A percentile compares a stretch with the other conserved stretches of the same genome.
phyloP scores from a whole-genome alignment of 1,284 basidiomycete species.

The Austropuccinia psidii region DNA sequence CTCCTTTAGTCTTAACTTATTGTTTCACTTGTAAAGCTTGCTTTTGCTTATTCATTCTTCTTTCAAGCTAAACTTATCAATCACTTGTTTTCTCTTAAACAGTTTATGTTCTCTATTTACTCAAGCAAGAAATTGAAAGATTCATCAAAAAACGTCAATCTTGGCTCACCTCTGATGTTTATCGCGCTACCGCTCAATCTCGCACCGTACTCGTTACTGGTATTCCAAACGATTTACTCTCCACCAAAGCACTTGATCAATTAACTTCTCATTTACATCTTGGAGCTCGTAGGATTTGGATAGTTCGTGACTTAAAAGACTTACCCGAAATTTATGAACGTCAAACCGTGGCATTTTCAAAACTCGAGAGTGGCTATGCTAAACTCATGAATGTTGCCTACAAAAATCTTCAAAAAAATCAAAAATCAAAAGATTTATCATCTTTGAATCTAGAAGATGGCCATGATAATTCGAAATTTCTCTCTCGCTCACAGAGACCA shows the following conservation, averaged over 20 bases:
- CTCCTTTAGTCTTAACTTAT: slow-evolving; percentile 65
- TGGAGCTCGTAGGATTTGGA: slow-evolving; percentile 79
- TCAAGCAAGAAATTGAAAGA: slow-evolving; percentile 69
- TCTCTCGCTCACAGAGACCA: slow-evolving; percentile 66
- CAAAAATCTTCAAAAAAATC: slow-evolving; percentile 52
- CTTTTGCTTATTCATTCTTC: background rate
- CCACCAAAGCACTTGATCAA: slow-evolving; percentile 57
- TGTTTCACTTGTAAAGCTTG: slow-evolving; percentile 62
- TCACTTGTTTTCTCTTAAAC: background rate
- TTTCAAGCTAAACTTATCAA: background rate
- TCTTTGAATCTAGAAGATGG: slow-evolving; percentile 41
- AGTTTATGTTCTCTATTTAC: slow-evolving; percentile 78
- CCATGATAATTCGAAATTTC: slow-evolving; percentile 52
- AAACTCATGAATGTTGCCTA: slow-evolving; percentile 64
- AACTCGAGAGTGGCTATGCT: slow-evolving; percentile 78
- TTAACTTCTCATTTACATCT: slow-evolving; percentile 71
- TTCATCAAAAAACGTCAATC: slow-evolving; percentile 74
- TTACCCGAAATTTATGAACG: slow-evolving; percentile 75
- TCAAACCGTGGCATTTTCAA: slow-evolving; percentile 62
- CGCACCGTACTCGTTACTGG: slow-evolving; percentile 82
- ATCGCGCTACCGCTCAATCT: slow-evolving; percentile 68
- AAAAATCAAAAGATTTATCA: slow-evolving; percentile 46
- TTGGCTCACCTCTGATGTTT: slow-evolving; percentile 67
- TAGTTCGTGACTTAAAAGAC: slow-evolving; percentile 76
- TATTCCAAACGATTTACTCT: slow-evolving; percentile 69